A percentile compares a stretch with the other conserved stretches of the same genome.
phyloP scores from a whole-genome alignment of 768 basidiomycete genomes.

The Chalciporus chontae region DNA sequence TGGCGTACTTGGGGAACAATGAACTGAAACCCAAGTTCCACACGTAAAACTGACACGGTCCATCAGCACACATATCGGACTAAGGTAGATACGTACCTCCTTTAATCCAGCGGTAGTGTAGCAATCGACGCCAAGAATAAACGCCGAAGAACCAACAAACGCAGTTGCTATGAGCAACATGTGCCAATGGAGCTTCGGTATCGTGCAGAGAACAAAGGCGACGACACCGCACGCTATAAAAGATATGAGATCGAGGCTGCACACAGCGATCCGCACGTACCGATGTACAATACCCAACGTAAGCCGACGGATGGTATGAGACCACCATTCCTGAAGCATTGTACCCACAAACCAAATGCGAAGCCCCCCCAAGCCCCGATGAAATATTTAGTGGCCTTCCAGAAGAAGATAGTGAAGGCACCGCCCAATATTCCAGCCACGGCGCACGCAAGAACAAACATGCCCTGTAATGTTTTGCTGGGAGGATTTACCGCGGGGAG shows the following conservation, averaged over 20 bases:
- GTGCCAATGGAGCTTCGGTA: conserved; percentile 85
- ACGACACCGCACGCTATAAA: conserved; percentile 61
- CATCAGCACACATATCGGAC: conserved; percentile 8
- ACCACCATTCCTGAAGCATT: conserved; percentile 81
- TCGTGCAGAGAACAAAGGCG: conserved; percentile 80
- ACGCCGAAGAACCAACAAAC: conserved; percentile 84
- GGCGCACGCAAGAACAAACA: conserved; percentile 81
- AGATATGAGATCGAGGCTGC: conserved; percentile 12
- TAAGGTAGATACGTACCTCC: conserved; percentile 53
- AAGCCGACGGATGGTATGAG: conserved; percentile 73
- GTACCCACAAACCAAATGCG: conserved; percentile 81
- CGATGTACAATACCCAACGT: conserved; percentile 88
- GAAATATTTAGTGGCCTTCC: conserved; percentile 83
- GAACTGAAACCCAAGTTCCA: conserved; percentile 88
- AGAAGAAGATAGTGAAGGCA: conserved; percentile 87
- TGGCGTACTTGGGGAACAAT: conserved; percentile 75
- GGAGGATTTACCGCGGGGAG: conserved; percentile 82
- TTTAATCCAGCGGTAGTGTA: conserved; percentile 89
- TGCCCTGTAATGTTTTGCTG: conserved; percentile 70
- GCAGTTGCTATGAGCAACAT: conserved; percentile 84
- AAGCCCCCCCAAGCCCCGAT: conserved; percentile 67
- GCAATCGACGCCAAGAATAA: conserved; percentile 93
- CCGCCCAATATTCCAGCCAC: conserved; percentile 85
- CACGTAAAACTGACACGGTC: conserved; percentile 72
- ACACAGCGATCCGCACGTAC: conserved; percentile 37